These are phyloP conservation scores for Odontarrhena argentea DNA, from an alignment of 345 rosid genomes.

Conservation along the genomic window DNA sequence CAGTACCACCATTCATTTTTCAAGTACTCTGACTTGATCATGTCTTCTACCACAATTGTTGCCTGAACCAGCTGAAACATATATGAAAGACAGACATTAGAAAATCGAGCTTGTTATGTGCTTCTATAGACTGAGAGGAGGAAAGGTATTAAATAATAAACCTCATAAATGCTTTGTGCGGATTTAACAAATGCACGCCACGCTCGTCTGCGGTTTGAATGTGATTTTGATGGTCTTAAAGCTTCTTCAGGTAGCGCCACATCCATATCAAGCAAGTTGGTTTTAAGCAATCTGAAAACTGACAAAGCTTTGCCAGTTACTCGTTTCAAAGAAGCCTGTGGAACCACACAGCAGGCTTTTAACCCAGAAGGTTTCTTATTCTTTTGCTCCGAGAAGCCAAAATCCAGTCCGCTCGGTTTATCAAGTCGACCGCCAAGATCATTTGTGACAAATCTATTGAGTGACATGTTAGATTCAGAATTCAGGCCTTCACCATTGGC, in stretches of 20 bases:
- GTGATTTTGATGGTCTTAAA: slow-evolving; percentile 67
- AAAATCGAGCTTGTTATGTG: neutral
- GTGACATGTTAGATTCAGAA: slow-evolving; percentile 38
- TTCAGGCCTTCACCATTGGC: slow-evolving; percentile 39
- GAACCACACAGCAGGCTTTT: slow-evolving; percentile 63
- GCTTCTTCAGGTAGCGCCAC: slow-evolving; percentile 82
- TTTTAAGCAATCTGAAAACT: slow-evolving; percentile 63
- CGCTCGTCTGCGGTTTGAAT: slow-evolving; percentile 62
- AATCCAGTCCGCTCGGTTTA: slow-evolving; percentile 40
- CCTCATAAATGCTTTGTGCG: slow-evolving; percentile 84
- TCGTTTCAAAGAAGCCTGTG: slow-evolving; percentile 74
- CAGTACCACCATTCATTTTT: slow-evolving; percentile 98
- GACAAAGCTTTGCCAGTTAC: slow-evolving; percentile 58
- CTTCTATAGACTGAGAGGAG: slow-evolving; percentile 4
- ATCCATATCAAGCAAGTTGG: slow-evolving; percentile 89
- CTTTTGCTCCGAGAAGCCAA: slow-evolving; percentile 49
- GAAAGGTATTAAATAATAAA: slow-evolving; percentile 33
- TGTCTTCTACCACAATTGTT: slow-evolving; percentile 77
- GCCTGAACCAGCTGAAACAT: slow-evolving; percentile 87
- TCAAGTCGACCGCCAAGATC: slow-evolving; percentile 38
- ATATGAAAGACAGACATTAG: slow-evolving; percentile 16
- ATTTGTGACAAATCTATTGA: slow-evolving; percentile 32
- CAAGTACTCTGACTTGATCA: slow-evolving; percentile 75
- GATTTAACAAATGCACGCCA: slow-evolving; percentile 88
- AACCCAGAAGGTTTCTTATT: slow-evolving; percentile 48